Conservation (phyloP, 2,329 filamentous ascomycete species). For the Epichloe glyceriae region DNA sequence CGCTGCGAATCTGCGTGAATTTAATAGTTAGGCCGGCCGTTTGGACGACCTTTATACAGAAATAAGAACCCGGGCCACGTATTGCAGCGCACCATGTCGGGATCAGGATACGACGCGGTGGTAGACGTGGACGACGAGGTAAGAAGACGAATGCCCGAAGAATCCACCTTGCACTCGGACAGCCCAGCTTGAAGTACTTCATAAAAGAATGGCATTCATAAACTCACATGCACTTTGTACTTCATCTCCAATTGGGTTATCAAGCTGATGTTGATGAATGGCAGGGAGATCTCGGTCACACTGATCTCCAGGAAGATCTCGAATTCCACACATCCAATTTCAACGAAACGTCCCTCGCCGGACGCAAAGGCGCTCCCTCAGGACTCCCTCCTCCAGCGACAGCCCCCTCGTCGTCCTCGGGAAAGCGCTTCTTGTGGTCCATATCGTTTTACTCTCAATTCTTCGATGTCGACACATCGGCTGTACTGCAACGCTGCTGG, state of each 20-base stretch:
- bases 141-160: constrained; percentile 4
- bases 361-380: constrained; percentile 33
- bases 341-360: constrained; percentile 41
- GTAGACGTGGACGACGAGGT: constrained; percentile 97
- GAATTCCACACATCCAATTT: constrained; percentile 96
- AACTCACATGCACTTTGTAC: background rate
- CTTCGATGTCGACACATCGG: constrained; percentile 93
- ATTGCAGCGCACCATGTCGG: constrained; percentile 45
- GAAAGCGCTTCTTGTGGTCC: constrained; percentile 86
- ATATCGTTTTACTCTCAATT: constrained; percentile 92
- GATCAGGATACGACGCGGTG: constrained; percentile 90
- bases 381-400: constrained; percentile 47
- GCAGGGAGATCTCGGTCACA: constrained; percentile 96
- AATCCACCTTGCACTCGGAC: background rate
- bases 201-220: background rate
- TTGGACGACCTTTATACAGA: background rate
- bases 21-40: background rate
- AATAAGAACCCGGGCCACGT: constrained; percentile 9
- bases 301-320: constrained; percentile 95
- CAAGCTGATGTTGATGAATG: background rate
- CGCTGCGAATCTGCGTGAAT: background rate
- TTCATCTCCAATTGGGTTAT: background rate
- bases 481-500: constrained; percentile 76
- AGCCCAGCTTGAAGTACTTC: background rate
- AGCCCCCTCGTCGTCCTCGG: constrained; percentile 30